Conservation (phyloP, 352 stramenopile species). For the Phytopythium boreale region DNA sequence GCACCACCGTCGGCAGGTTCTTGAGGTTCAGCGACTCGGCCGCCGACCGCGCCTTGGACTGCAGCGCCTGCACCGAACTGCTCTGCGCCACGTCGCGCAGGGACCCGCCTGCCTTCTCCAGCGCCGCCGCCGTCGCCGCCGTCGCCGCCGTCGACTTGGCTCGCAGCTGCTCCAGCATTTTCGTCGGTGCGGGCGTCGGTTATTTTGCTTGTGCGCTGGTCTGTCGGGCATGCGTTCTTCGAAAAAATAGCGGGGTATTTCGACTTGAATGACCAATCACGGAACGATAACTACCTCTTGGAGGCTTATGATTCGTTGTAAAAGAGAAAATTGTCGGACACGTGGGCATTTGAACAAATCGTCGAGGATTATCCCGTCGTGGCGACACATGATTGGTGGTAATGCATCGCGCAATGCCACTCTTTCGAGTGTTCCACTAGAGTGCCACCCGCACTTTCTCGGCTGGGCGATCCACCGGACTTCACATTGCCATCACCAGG, state of each 20-base stretch:
- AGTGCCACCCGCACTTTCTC: no score
- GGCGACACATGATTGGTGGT: no score
- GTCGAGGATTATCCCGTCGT: no score
- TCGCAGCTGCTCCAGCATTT: slow-evolving; percentile 64
- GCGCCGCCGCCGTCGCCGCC: slow-evolving; percentile 29
- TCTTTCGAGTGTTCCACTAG: no score
- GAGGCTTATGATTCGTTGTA: background rate
- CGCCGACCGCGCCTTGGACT: slow-evolving; percentile 47
- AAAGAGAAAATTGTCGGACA: background rate
- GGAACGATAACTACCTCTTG: background rate
- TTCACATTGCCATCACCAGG: no score
- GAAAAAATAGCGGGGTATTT: background rate
- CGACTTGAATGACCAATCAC: background rate
- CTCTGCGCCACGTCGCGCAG: slow-evolving; percentile 42
- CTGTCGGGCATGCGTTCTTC: background rate
- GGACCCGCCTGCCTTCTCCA: slow-evolving; percentile 43
- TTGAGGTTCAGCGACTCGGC: slow-evolving; percentile 56
- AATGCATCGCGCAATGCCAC: no score
- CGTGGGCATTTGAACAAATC: no score
- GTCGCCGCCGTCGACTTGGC: slow-evolving; percentile 57
- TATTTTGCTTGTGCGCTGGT: background rate
- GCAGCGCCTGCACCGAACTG: slow-evolving; percentile 40
- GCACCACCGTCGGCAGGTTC: slow-evolving; percentile 27
- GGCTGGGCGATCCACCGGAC: no score
- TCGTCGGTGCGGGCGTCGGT: background rate